Evolutionary conservation across 2,329 filamentous ascomycete species (phyloP).

Genomic region (Pseudopyrenochaeta lycopersici): DNA sequence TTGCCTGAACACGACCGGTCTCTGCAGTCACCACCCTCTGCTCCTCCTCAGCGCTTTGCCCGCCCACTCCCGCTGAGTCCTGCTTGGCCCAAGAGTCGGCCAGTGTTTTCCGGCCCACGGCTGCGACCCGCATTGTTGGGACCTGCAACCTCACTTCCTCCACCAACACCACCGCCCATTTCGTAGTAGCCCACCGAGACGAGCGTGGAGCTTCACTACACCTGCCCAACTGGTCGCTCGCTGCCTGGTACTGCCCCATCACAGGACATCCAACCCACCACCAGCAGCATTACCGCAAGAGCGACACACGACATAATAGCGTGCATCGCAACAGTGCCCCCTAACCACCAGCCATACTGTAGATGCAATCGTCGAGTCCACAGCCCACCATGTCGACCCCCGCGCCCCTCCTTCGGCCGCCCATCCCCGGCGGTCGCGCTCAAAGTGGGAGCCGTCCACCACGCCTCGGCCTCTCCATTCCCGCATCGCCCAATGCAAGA

Average conservation of each 20-base stretch:
- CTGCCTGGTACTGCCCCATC: slow-evolving; percentile 9
- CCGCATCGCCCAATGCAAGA: slow-evolving; percentile 83
- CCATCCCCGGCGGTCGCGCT: slow-evolving; percentile 72
- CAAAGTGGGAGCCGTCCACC: slow-evolving; percentile 72
- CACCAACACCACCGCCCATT: slow-evolving; percentile 22
- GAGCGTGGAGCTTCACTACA: slow-evolving; percentile 5
- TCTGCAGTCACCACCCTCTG: slow-evolving; percentile 1
- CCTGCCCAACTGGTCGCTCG: slow-evolving; percentile 10
- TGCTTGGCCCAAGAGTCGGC: slow-evolving; percentile 24
- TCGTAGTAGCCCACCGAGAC: slow-evolving; percentile 15
- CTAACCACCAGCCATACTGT: slow-evolving; percentile 10
- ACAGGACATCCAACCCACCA: neutral
- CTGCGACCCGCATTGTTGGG: slow-evolving; percentile 38
- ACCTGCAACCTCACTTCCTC: slow-evolving; percentile 33
- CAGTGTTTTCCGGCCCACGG: slow-evolving; percentile 42
- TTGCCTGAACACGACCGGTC: slow-evolving; percentile 22
- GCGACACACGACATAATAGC: neutral
- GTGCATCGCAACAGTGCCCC: neutral
- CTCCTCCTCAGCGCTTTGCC: slow-evolving; percentile 3
- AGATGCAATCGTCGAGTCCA: slow-evolving; percentile 37
- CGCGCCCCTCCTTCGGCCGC: slow-evolving; percentile 82
- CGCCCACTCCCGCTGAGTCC: neutral
- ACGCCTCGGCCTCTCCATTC: slow-evolving; percentile 87
- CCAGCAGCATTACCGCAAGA: neutral
- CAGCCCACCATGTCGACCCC: slow-evolving; percentile 73